Conservation (phyloP, 345 rosid species). For the Eucalyptus fibrosa region DNA sequence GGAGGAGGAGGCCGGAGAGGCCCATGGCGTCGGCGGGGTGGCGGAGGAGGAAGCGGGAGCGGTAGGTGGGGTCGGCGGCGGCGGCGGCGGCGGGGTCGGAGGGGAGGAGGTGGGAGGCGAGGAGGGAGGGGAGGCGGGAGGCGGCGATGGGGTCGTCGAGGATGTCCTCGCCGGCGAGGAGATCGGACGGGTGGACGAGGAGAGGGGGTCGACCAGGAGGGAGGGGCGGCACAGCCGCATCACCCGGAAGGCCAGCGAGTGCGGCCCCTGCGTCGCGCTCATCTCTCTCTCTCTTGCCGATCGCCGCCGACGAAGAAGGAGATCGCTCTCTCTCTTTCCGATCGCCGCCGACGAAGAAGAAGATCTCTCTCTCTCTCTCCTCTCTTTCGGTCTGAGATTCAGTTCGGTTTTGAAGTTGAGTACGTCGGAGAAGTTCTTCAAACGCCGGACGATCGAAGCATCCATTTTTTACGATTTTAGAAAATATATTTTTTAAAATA, state of each 20-base stretch:
- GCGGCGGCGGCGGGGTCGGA: conserved; percentile 48
- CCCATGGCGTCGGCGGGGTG: conserved; percentile 76
- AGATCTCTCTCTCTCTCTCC: no score
- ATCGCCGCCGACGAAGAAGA: neutral
- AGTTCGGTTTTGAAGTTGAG: neutral
- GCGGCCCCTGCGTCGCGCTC: conserved; percentile 61
- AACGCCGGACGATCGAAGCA: neutral
- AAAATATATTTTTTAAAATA: no score
- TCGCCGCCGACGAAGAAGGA: neutral
- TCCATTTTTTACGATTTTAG: neutral
- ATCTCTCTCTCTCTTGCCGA: conserved; percentile 10
- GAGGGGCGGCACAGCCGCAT: conserved; percentile 95
- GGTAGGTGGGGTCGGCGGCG: conserved; percentile 65
- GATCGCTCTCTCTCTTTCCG: neutral
- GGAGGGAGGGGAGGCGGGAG: conserved; percentile 35
- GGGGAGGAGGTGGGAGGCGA: conserved; percentile 22
- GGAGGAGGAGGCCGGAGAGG: conserved; percentile 91
- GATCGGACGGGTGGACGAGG: conserved; percentile 75
- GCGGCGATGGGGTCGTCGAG: conserved; percentile 77
- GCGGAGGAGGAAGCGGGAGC: conserved; percentile 49
- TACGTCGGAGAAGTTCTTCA: neutral
- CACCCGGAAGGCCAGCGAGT: conserved; percentile 93
- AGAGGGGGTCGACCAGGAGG: conserved; percentile 80
- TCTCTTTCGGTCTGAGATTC: neutral
- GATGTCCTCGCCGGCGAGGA: conserved; percentile 86